phyloP scores from a whole-genome alignment of 140 eudicot species.

The Bidens hawaiensis region DNA sequence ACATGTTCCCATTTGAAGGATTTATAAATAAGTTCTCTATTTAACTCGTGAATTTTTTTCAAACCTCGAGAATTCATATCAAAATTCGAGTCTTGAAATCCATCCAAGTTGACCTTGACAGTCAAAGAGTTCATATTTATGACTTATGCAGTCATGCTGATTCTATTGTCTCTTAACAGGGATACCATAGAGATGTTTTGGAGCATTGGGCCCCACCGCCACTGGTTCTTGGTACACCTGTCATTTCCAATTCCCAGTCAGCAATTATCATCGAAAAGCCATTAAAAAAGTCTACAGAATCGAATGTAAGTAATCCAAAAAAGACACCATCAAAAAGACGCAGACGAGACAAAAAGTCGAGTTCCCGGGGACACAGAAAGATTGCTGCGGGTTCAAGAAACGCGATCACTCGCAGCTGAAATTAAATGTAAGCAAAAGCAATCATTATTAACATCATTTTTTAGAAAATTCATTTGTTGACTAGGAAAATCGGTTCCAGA shows the following conservation, averaged over 20 bases:
- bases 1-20: neutral
- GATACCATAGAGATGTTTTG: conserved; percentile 67
- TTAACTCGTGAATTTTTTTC: neutral
- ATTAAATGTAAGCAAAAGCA: conserved; percentile 37
- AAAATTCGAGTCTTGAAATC: neutral
- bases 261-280: conserved; percentile 9
- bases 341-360: conserved; percentile 45
- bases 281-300: conserved; percentile 13
- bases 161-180: conserved; percentile 27
- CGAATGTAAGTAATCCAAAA: conserved; percentile 20
- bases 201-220: conserved; percentile 68
- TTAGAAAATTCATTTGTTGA: conserved; percentile 27
- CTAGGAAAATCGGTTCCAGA: conserved; percentile 31
- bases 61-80: neutral
- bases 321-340: conserved; percentile 36
- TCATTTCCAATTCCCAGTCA: conserved; percentile 42
- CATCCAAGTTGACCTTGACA: conserved; percentile 1
- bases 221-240: conserved; percentile 23
- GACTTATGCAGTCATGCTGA: neutral
- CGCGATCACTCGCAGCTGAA: conserved; percentile 13
- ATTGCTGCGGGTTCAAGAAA: conserved; percentile 44
- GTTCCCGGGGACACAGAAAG: conserved; percentile 65
- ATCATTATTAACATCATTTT: conserved; percentile 17
- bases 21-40: neutral
- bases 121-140: neutral